phyloP scores from a whole-genome alignment of 2,329 filamentous ascomycete species.

The Colletotrichum gloeosporioides region DNA sequence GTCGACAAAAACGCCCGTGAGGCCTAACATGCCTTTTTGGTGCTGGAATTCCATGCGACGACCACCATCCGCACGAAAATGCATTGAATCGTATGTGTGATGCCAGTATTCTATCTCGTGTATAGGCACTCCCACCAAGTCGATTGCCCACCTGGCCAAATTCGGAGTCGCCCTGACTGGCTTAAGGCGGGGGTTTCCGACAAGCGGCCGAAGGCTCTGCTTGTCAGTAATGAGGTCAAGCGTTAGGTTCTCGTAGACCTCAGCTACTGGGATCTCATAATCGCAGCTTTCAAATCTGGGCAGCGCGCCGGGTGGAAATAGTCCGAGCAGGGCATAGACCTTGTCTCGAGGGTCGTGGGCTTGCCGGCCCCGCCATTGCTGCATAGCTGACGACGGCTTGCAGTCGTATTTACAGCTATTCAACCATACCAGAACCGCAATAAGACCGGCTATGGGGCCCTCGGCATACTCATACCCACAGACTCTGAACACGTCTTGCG shows the following conservation, averaged over 20 bases:
- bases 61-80: background rate
- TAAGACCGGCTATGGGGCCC: background rate
- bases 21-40: background rate
- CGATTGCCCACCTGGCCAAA: background rate
- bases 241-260: background rate
- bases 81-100: background rate
- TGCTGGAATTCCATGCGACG: background rate
- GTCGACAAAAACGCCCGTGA: background rate
- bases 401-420: background rate
- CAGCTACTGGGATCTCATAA: background rate
- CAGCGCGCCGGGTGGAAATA: background rate
- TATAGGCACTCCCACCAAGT: background rate
- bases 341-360: background rate
- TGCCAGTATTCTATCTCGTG: background rate
- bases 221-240: background rate
- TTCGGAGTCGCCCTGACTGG: background rate
- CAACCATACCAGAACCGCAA: background rate
- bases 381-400: background rate
- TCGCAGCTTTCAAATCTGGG: background rate
- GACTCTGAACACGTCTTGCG: background rate
- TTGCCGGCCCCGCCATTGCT: background rate
- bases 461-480: background rate
- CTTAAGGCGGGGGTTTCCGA: background rate
- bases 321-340: background rate
- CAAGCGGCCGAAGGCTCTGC: background rate